phyloP scores from a whole-genome alignment of 2,329 filamentous ascomycete genomes.

The Mollisiaceae sp. region DNA sequence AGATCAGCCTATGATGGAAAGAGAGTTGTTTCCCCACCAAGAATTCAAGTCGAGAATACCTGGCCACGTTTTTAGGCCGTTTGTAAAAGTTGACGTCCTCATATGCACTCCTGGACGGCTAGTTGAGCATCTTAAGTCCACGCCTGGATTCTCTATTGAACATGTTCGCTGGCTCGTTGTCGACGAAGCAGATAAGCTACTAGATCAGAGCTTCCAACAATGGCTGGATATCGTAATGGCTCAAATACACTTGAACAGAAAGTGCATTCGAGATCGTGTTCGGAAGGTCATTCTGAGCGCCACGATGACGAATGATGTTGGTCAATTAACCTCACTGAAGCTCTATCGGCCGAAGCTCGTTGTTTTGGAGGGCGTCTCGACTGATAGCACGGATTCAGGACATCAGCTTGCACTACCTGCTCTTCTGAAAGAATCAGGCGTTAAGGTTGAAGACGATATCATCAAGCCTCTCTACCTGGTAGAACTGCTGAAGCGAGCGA shows the following conservation, averaged over 20 bases:
- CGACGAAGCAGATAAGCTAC: slow-evolving; percentile 90
- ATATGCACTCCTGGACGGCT: slow-evolving; percentile 91
- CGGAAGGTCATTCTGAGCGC: slow-evolving; percentile 89
- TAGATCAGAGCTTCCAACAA: slow-evolving; percentile 91
- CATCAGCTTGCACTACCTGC: slow-evolving; percentile 62
- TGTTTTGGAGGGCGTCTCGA: slow-evolving; percentile 63
- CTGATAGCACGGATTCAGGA: slow-evolving; percentile 38
- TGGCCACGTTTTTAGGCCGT: slow-evolving; percentile 67
- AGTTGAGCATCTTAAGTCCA: slow-evolving; percentile 87
- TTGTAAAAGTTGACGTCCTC: slow-evolving; percentile 82
- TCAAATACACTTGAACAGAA: slow-evolving; percentile 48
- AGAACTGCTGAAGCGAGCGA: slow-evolving; percentile 67
- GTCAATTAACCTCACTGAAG: slow-evolving; percentile 75
- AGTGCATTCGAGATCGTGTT: slow-evolving; percentile 47
- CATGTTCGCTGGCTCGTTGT: slow-evolving; percentile 87
- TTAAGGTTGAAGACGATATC: slow-evolving; percentile 71
- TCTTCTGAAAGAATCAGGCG: slow-evolving; percentile 65
- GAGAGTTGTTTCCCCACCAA: slow-evolving; percentile 41
- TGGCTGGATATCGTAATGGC: slow-evolving; percentile 80
- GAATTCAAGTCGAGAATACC: slow-evolving; percentile 50
- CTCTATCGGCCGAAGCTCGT: slow-evolving; percentile 77
- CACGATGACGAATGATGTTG: slow-evolving; percentile 87
- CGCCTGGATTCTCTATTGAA: slow-evolving; percentile 78
- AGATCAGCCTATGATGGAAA: slow-evolving; percentile 39
- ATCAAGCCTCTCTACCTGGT: slow-evolving; percentile 87